Conservation (phyloP, 441 rosid genomes). For the Bruguiera hainesii region DNA sequence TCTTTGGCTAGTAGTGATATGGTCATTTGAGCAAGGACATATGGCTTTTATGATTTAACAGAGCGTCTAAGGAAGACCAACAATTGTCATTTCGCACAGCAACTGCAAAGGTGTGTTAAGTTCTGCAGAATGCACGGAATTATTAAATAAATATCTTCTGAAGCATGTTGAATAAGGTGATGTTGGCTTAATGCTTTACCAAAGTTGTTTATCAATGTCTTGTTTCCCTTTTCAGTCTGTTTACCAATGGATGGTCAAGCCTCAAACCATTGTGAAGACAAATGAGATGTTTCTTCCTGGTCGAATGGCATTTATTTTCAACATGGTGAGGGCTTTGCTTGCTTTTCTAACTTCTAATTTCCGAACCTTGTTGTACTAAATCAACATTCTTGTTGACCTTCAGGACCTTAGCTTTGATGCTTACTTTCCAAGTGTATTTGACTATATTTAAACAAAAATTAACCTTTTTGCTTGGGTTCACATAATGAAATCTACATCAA, state of each 20-base stretch:
- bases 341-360: constrained; percentile 10
- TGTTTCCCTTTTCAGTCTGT: constrained; percentile 56
- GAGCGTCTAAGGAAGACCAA: constrained; percentile 69
- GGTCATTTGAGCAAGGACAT: background rate
- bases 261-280: constrained; percentile 72
- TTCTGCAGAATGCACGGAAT: constrained; percentile 8
- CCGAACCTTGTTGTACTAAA: background rate
- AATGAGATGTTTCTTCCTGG: constrained; percentile 98
- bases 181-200: constrained; percentile 3
- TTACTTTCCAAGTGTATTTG: background rate
- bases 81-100: constrained; percentile 77
- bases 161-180: background rate
- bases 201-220: constrained; percentile 7
- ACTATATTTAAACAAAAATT: too few relatives aligned
- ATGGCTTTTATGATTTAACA: constrained; percentile 23
- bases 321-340: constrained; percentile 48
- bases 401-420: background rate
- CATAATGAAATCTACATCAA: background rate
- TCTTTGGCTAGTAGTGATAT: background rate
- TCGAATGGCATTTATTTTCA: constrained; percentile 85
- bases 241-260: constrained; percentile 89
- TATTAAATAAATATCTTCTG: background rate
- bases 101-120: constrained; percentile 64
- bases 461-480: background rate
- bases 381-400: background rate